phyloP scores from a whole-genome alignment of 805 yeast species.

The Cyberlindnera maritima region DNA sequence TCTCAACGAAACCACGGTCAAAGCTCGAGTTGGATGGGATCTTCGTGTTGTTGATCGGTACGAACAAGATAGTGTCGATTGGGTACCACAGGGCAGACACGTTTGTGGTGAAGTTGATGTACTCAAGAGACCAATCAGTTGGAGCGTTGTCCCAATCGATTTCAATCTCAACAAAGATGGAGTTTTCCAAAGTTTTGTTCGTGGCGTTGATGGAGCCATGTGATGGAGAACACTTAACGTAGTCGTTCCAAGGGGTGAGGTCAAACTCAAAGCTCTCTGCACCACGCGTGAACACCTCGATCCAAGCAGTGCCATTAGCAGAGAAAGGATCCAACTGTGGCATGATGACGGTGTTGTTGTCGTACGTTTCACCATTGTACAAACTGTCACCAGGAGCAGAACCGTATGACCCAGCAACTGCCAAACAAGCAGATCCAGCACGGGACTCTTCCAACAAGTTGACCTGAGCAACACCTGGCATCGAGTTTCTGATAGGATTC shows the following conservation, averaged over 20 bases:
- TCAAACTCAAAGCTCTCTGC: conserved; percentile 12
- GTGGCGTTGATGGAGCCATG: conserved; percentile 7
- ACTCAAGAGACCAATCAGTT: conserved; percentile 9
- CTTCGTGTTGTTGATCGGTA: conserved; percentile 14
- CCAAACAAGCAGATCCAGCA: conserved; percentile 12
- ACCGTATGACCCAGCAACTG: conserved; percentile 7
- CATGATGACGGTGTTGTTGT: conserved; percentile 12
- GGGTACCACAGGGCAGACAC: conserved; percentile 6
- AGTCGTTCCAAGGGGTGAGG: conserved; percentile 13
- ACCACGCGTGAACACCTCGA: conserved; percentile 14
- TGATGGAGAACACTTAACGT: conserved; percentile 7
- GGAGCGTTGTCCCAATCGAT: conserved; percentile 18
- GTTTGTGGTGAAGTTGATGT: conserved; percentile 16
- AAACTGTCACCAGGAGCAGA: conserved; percentile 11
- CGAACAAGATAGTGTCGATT: conserved; percentile 5
- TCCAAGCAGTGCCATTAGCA: conserved; percentile 7
- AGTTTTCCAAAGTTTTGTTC: conserved; percentile 10
- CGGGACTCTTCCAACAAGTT: conserved; percentile 5
- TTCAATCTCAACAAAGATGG: conserved; percentile 5
- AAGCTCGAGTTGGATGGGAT: conserved; percentile 6
- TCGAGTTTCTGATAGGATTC: conserved; percentile 12
- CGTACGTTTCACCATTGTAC: conserved; percentile 8
- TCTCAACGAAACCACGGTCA: conserved; percentile 11
- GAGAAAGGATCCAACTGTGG: conserved; percentile 13
- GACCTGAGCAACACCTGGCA: conserved; percentile 8